Percentiles rank a stretch among this genome's conserved stretches.
phyloP scores from a whole-genome alignment of 305 asterid genomes.

The Solanum hybrid region DNA sequence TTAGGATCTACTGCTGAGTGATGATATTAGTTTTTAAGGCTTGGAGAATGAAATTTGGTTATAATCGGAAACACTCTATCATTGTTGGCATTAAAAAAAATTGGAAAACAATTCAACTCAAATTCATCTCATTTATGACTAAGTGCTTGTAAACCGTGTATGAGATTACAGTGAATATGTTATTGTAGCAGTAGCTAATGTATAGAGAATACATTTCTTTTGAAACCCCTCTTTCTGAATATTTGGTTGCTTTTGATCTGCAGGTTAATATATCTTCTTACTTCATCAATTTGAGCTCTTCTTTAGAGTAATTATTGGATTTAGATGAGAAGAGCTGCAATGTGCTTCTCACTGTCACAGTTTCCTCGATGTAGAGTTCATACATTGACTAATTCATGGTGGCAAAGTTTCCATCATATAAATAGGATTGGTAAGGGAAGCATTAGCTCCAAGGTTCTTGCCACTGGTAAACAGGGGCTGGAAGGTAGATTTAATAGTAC shows the following conservation, averaged over 20 bases:
- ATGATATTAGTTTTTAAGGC: background rate
- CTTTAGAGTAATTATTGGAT: constrained; percentile 12
- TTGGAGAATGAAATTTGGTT: background rate
- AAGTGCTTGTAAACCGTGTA: background rate
- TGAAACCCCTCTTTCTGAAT: constrained; percentile 1
- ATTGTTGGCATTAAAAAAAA: background rate
- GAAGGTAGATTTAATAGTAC: constrained; percentile 52
- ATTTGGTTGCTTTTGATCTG: constrained; percentile 11
- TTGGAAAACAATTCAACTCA: background rate
- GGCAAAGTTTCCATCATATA: constrained; percentile 37
- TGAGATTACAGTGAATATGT: background rate
- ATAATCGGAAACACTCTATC: background rate
- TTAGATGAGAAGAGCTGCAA: constrained; percentile 54
- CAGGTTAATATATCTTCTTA: constrained; percentile 32
- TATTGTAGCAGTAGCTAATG: background rate
- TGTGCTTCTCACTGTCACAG: constrained; percentile 77
- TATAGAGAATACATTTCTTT: background rate
- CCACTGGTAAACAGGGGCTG: constrained; percentile 37
- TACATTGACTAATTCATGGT: constrained; percentile 52
- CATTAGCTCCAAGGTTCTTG: constrained; percentile 38
- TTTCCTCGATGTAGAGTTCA: constrained; percentile 59
- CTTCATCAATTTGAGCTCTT: constrained; percentile 6
- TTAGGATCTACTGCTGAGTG: background rate
- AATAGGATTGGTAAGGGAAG: constrained; percentile 25
- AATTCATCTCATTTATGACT: background rate